These are phyloP conservation scores for Austroboletus eburneus DNA, from an alignment of 768 basidiomycete genomes.

Conservation along the genomic window DNA sequence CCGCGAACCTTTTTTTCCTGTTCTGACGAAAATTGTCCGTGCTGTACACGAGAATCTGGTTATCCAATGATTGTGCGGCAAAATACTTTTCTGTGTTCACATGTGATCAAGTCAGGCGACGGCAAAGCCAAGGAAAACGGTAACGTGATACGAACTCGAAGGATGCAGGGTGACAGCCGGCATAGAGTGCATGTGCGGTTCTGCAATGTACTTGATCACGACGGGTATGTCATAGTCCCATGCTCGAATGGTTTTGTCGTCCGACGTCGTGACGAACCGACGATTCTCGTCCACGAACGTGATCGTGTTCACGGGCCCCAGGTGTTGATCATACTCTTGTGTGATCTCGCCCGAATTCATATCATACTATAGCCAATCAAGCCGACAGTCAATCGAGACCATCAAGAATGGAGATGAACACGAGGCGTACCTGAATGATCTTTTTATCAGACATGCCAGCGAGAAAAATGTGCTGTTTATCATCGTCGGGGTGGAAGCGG, in stretches of 20 bases:
- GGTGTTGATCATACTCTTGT: constrained; percentile 98
- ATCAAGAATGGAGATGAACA: too few species aligned
- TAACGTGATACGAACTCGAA: constrained; percentile 60
- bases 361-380: constrained; percentile 65
- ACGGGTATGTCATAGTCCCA: constrained; percentile 99
- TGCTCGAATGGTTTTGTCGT: constrained; percentile 97
- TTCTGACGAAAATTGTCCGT: constrained; percentile 99
- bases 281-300: constrained; percentile 99
- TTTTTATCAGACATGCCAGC: constrained; percentile 99
- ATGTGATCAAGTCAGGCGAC: constrained; percentile 16
- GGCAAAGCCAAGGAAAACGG: constrained; percentile 1
- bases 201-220: constrained; percentile 98
- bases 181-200: constrained; percentile 99
- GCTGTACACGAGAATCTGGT: constrained; percentile 96
- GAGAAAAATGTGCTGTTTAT: constrained; percentile 93
- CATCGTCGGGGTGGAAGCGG: constrained; percentile 92
- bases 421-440: constrained; percentile 79
- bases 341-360: constrained; percentile 92
- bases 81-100: constrained; percentile 79
- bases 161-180: constrained; percentile 96
- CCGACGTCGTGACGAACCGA: constrained; percentile 95
- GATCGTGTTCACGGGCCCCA: constrained; percentile 97
- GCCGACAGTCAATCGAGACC: not conserved
- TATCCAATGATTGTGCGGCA: constrained; percentile 96
- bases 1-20: constrained; percentile 97